Conservation (phyloP, 208 protist species). For the Trichomonas tenax region DNA sequence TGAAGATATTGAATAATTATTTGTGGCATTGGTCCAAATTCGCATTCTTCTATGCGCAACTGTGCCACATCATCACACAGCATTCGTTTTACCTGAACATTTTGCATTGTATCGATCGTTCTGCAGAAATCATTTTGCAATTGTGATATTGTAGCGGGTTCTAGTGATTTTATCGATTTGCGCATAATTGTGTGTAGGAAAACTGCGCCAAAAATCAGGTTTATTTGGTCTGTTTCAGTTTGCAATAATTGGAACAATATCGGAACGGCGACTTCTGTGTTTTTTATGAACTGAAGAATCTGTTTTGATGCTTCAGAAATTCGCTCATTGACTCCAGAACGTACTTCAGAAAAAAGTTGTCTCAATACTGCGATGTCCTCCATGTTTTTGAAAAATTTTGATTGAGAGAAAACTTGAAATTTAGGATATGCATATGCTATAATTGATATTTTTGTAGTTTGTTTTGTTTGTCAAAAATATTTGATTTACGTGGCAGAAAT, state of each 20-base stretch:
- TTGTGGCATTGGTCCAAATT: not conserved
- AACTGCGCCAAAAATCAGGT: not conserved
- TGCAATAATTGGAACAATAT: not conserved
- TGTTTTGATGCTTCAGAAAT: not conserved
- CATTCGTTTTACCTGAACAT: not conserved
- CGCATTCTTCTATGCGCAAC: not conserved
- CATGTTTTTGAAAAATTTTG: not conserved
- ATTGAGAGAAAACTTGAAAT: not conserved
- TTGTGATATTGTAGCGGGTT: not conserved
- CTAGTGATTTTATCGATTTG: not conserved
- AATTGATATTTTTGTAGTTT: not conserved
- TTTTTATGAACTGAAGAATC: not conserved
- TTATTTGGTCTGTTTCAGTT: not conserved
- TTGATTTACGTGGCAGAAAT: too few relatives aligned
- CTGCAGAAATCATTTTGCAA: not conserved
- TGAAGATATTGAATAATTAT: not conserved
- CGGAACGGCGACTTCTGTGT: not conserved
- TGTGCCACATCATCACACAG: not conserved
- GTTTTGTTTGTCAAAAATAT: not conserved
- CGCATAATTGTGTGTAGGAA: not conserved
- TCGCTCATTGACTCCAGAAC: not conserved
- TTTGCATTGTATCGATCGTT: not conserved
- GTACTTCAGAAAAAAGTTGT: not conserved
- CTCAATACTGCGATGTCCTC: not conserved
- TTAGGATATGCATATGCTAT: not conserved